Evolutionary conservation across 2,329 filamentous ascomycete genomes (phyloP).

Genomic region (Fusarium circinatum): DNA sequence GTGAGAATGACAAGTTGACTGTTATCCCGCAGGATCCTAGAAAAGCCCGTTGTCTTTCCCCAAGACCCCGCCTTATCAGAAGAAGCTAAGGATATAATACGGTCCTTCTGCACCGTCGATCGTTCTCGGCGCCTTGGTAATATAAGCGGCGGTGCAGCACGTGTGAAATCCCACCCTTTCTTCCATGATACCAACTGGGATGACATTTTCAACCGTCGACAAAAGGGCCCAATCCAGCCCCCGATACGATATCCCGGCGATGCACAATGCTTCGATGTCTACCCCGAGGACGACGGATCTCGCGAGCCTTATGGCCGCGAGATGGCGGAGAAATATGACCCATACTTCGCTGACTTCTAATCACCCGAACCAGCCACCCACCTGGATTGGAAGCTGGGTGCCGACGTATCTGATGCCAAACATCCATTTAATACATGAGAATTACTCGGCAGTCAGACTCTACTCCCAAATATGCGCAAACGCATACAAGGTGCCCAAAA

Average conservation of each 20-base stretch:
- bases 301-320: constrained; percentile 76
- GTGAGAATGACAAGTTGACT: constrained; percentile 3
- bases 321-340: constrained; percentile 74
- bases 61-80: constrained; percentile 71
- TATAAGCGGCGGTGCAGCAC: constrained; percentile 76
- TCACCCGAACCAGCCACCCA: neutral
- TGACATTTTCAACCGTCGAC: constrained; percentile 71
- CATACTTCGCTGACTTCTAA: constrained; percentile 74
- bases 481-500: neutral
- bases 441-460: neutral
- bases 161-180: constrained; percentile 81
- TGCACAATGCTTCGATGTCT: constrained; percentile 83
- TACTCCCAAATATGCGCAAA: neutral
- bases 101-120: constrained; percentile 80
- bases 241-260: constrained; percentile 78
- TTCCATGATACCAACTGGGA: constrained; percentile 81
- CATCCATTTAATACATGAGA: neutral
- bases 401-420: neutral
- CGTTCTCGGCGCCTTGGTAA: constrained; percentile 82
- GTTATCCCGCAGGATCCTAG: constrained; percentile 70
- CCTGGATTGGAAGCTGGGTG: neutral
- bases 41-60: constrained; percentile 80
- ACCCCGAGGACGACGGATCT: constrained; percentile 78
- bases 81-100: constrained; percentile 79
- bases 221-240: constrained; percentile 78